phyloP scores from a whole-genome alignment of 2,329 filamentous ascomycete genomes.

The Sphaerulina musiva region DNA sequence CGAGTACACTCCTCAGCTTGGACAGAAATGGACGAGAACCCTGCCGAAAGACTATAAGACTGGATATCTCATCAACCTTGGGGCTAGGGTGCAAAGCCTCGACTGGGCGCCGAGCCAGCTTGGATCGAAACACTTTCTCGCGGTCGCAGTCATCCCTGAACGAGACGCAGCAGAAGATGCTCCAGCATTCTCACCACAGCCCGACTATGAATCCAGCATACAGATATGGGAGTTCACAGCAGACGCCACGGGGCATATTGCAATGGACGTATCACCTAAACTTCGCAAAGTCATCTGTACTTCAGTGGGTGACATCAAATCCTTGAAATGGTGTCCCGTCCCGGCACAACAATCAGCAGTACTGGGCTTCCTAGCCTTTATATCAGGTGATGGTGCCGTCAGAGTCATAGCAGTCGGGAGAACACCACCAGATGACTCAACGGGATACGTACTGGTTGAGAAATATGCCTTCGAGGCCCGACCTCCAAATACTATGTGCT shows the following conservation, averaged over 20 bases:
- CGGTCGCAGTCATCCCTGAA: conserved; percentile 36
- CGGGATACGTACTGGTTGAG: conserved; percentile 38
- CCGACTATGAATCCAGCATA: conserved; percentile 45
- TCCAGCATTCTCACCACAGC: conserved; percentile 47
- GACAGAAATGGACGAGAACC: conserved; percentile 10
- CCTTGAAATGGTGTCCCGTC: conserved; percentile 53
- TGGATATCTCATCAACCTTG: conserved; percentile 53
- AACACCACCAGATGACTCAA: conserved; percentile 15
- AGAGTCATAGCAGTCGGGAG: conserved; percentile 49
- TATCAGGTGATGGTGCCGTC: conserved; percentile 54
- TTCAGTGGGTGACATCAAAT: conserved; percentile 51
- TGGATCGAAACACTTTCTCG: conserved; percentile 51
- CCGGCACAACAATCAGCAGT: conserved; percentile 28
- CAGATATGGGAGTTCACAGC: conserved; percentile 55
- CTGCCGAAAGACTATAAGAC: conserved; percentile 16
- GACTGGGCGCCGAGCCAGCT: conserved; percentile 41
- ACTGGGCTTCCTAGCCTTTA: conserved; percentile 50
- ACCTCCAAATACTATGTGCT: conserved; percentile 50
- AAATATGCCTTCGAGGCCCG: conserved; percentile 46
- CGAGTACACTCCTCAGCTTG: conserved; percentile 25
- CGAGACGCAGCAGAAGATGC: conserved; percentile 30
- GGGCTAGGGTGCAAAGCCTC: conserved; percentile 46
- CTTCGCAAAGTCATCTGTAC: conserved; percentile 50
- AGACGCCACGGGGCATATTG: conserved; percentile 35
- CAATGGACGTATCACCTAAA: conserved; percentile 40